Evolutionary conservation across 345 rosid species (phyloP).

Genomic region (Heritiera fomes): DNA sequence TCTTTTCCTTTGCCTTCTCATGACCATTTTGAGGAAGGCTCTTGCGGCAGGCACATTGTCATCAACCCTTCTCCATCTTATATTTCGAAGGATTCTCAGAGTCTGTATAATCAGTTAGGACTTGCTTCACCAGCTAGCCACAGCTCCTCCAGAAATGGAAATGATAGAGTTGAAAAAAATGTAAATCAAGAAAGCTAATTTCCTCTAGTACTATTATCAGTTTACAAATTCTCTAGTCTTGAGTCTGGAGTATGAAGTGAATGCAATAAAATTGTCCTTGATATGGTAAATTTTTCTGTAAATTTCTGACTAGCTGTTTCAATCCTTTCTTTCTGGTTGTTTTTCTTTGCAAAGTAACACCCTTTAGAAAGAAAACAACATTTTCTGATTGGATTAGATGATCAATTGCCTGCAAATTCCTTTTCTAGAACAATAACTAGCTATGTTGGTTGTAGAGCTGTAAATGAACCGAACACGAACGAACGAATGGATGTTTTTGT

Average conservation of each 20-base stretch:
- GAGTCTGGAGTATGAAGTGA: background rate
- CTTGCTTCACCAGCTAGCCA: conserved; percentile 9
- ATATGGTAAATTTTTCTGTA: background rate
- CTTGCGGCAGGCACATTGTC: background rate
- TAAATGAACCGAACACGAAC: no score
- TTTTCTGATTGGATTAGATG: background rate
- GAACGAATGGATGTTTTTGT: no score
- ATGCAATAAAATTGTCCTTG: background rate
- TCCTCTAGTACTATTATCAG: background rate
- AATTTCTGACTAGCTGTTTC: background rate
- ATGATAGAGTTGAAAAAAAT: background rate
- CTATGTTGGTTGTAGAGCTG: background rate
- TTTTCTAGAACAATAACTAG: background rate
- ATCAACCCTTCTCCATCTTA: conserved; percentile 22
- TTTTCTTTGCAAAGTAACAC: background rate
- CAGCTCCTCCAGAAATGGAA: background rate
- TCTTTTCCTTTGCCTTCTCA: background rate
- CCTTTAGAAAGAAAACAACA: background rate
- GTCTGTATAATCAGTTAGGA: conserved; percentile 18
- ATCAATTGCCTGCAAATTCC: background rate
- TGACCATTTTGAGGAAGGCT: background rate
- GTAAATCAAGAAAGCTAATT: background rate
- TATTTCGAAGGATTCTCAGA: conserved; percentile 13
- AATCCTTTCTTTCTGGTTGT: background rate
- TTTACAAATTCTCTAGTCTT: background rate